A percentile compares a stretch with the other conserved stretches of the same genome.
phyloP scores from a whole-genome alignment of 768 basidiomycete genomes.

The Amanita brunnescens region DNA sequence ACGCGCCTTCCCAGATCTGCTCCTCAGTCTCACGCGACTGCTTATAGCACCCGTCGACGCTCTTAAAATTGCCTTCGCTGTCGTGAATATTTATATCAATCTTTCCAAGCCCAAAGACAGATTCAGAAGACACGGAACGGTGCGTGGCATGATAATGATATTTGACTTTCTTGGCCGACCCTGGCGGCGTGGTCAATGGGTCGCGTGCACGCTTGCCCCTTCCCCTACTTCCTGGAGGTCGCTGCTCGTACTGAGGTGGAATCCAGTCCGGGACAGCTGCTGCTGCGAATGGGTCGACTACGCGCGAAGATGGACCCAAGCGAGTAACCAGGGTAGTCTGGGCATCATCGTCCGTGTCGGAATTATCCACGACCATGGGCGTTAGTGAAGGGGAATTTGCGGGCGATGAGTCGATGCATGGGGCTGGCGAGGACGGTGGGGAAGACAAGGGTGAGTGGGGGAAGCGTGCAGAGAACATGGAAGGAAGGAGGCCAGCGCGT shows the following conservation, averaged over 20 bases:
- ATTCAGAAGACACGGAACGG: background rate
- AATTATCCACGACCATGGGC: conserved; percentile 16
- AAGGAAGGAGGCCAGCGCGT: conserved; percentile 7
- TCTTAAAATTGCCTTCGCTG: conserved; percentile 13
- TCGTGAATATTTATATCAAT: conserved; percentile 14
- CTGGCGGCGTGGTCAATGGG: conserved; percentile 6
- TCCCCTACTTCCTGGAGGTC: conserved; percentile 15
- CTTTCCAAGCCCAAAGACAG: conserved; percentile 1
- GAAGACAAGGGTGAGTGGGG: conserved; percentile 19
- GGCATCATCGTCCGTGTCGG: conserved; percentile 14
- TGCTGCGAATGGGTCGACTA: conserved; percentile 47
- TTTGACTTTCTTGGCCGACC: conserved; percentile 8
- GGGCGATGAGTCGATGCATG: conserved; percentile 34
- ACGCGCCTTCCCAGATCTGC: conserved; percentile 40
- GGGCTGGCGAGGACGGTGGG: conserved; percentile 26
- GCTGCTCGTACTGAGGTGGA: conserved; percentile 34
- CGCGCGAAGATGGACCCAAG: conserved; percentile 9
- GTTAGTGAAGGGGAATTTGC: conserved; percentile 38
- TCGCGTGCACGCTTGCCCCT: conserved; percentile 15
- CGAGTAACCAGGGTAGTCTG: background rate
- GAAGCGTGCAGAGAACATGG: conserved; percentile 13
- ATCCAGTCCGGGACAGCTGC: conserved; percentile 39
- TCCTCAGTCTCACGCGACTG: conserved; percentile 18
- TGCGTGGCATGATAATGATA: background rate
- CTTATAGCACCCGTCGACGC: conserved; percentile 7